These are phyloP conservation scores for Aspergillus hancockii DNA, from an alignment of 495 filamentous ascomycete genomes.

Conservation along the genomic window DNA sequence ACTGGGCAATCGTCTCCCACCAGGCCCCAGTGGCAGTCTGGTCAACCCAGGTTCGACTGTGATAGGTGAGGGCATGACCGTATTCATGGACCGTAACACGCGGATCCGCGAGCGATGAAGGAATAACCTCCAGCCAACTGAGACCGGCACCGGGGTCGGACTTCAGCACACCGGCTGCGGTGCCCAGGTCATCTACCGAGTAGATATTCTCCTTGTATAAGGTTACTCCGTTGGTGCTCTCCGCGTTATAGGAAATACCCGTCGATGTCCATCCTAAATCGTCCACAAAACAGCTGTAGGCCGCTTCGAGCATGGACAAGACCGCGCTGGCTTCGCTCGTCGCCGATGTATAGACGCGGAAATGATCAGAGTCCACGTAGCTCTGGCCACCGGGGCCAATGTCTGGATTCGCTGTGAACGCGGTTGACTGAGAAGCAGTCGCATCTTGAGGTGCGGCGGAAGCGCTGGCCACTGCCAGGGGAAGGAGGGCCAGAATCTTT, in stretches of 20 bases:
- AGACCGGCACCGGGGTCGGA: slow-evolving; percentile 10
- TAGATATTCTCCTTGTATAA: slow-evolving; percentile 20
- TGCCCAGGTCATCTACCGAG: neutral
- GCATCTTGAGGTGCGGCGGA: neutral
- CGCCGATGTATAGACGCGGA: slow-evolving; percentile 13
- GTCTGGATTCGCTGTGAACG: slow-evolving; percentile 14
- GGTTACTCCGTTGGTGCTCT: neutral
- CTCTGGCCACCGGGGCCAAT: slow-evolving; percentile 11
- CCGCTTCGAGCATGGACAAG: slow-evolving; percentile 16
- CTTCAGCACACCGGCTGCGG: slow-evolving; percentile 12
- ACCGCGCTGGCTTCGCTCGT: neutral
- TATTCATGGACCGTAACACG: slow-evolving; percentile 17
- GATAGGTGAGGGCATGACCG: slow-evolving; percentile 20
- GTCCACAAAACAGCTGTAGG: slow-evolving; percentile 15
- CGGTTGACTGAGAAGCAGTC: slow-evolving; percentile 1
- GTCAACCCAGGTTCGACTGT: slow-evolving; percentile 15
- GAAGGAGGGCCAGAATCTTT: neutral
- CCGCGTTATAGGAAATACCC: slow-evolving; percentile 10
- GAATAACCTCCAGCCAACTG: slow-evolving; percentile 14
- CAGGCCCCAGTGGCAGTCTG: slow-evolving; percentile 14
- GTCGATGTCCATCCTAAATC: slow-evolving; percentile 12
- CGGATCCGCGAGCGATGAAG: slow-evolving; percentile 6
- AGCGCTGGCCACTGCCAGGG: neutral
- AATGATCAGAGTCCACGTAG: slow-evolving; percentile 17
- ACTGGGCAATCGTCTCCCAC: slow-evolving; percentile 18